Base-by-base conservation (phyloP, 1,284 basidiomycete species). In the Testicularia cyperi region DNA sequence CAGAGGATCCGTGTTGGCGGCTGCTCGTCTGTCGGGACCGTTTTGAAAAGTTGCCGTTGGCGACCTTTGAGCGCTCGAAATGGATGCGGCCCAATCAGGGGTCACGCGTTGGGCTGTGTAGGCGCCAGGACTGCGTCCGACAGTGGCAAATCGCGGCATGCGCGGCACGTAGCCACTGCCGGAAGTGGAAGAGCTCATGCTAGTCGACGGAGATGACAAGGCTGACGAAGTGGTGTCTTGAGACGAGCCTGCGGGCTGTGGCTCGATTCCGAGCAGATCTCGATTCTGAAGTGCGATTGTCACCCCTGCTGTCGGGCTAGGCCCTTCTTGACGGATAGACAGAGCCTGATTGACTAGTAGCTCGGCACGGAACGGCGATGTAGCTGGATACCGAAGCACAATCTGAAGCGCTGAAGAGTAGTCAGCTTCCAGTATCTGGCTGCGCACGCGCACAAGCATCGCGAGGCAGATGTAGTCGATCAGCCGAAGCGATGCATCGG, bases 381-480 rank as follows among this genome's bases (percentile, higher is more conserved):
- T 45, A 5, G 39, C 21, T 12, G 66, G 60, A 21, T 63, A 67
- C 26, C 66, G 58, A 29, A 75, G 51, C 9, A 77, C 37, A 10
- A 46, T 32, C 33, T 62, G 65, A 22, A 75, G 45, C 7, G 67
- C 67, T 1, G 34, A 55, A 20, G 40, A 48, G 29, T 72, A 69
- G 32, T 70, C 70, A 4, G 49, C 61, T 0, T 34, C 45, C 14
- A 75, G 52, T 5, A 77, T 55, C 35, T 51, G 40, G 22, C 63
- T 60, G 21, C 75, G 68, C 10, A 74, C 57, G 6, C 70, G 61
- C 5, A 76, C 44, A 3, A 76, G 51, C 56, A 76, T 64, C 5
- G 67, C 74, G 10, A 71, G 54, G 47, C 72, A 76, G 15, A 76
- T 33, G 25, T 63, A 62, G 33, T 68, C 67, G 27, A 72, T 44